Base-by-base conservation (phyloP, 345 rosid species). In the Hibiscus mutabilis region DNA sequence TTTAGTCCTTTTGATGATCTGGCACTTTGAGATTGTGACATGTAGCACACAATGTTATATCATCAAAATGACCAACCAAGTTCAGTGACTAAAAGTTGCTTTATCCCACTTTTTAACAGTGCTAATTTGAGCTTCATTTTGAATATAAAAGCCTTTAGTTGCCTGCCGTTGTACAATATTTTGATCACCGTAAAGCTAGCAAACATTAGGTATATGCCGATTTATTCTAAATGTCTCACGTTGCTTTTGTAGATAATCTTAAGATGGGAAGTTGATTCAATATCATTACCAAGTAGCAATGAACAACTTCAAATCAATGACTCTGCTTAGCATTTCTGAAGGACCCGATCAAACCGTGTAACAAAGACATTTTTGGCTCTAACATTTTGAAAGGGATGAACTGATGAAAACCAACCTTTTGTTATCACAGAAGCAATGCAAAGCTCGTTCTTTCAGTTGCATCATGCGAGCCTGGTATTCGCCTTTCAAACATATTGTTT, bases 181-280 rank as follows among this genome's bases (percentile, higher is more conserved):
- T 22, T 5, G 8, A 21, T 65, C 69, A 2, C 1, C 14, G 2
- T 22, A 44, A 51, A 65, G 33, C 12, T 64, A 40, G 53, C 19
- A 64, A 40, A 21, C 3, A 21, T 21, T 13, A 1, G 3, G 24
- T 33, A 31, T n/a, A 5, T 63, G 52, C 68, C 13, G 13, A 40
- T 37, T 19, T 46, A 63, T 62, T 47, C n/a, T 12, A 47, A 46
- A 47, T 47, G 53, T 15, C 6, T 18, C 44, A 51, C 29, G 47
- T 53, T 52, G 60, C 47, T 53, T 53, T 68, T 51, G 61, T 33
- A 52, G 72, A 58, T 37, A 12, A 8, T 57, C 49, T 56, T 40
- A 21, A 9, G 51, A 53, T 18, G 21, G 16, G 74, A 42, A 29
- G 56, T 25, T 68, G 19, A 47, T 27, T 49, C 40, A 25, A 15